Percentiles rank a stretch among this genome's conserved stretches.
Conservation (phyloP, 1,284 basidiomycete species). For the Ganoderma sinense region DNA sequence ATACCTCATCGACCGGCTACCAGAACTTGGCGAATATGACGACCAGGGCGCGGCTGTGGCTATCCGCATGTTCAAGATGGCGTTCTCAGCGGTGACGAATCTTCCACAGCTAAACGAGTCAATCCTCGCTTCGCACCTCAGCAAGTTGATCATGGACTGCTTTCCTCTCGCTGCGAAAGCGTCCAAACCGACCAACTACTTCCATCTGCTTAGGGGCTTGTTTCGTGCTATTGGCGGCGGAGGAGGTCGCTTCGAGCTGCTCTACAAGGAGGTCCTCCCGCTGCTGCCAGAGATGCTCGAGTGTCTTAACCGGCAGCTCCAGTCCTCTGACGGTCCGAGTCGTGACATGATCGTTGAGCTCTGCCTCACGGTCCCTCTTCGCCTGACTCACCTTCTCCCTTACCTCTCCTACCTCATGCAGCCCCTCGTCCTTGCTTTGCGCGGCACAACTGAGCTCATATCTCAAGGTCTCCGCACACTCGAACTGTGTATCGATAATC, state of each 20-base stretch:
- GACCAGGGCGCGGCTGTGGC: slow-evolving; percentile 83
- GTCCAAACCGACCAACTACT: slow-evolving; percentile 92
- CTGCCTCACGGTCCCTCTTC: slow-evolving; percentile 95
- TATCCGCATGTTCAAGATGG: slow-evolving; percentile 95
- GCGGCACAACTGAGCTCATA: slow-evolving; percentile 89
- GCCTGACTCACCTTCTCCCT: slow-evolving; percentile 95
- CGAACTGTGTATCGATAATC: slow-evolving; percentile 99
- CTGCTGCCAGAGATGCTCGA: slow-evolving; percentile 98
- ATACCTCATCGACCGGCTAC: slow-evolving; percentile 87
- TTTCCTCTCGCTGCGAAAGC: slow-evolving; percentile 95
- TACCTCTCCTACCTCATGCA: slow-evolving; percentile 98
- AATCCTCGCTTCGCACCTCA: slow-evolving; percentile 91
- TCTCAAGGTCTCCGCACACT: slow-evolving; percentile 96
- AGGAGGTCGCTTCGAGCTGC: slow-evolving; percentile 92
- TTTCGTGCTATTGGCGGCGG: slow-evolving; percentile 97
- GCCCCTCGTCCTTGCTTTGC: slow-evolving; percentile 91
- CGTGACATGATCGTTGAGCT: slow-evolving; percentile 97
- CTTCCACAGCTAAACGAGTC: slow-evolving; percentile 88
- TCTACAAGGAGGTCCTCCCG: slow-evolving; percentile 98
- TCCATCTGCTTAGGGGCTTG: slow-evolving; percentile 91
- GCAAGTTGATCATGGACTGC: slow-evolving; percentile 96
- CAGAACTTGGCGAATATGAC: slow-evolving; percentile 87
- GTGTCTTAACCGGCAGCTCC: slow-evolving; percentile 90
- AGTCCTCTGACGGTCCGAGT: slow-evolving; percentile 78
- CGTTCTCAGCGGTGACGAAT: slow-evolving; percentile 89